Base-by-base conservation (phyloP, 768 basidiomycete species). In the Gelatoporia subvermispora region DNA sequence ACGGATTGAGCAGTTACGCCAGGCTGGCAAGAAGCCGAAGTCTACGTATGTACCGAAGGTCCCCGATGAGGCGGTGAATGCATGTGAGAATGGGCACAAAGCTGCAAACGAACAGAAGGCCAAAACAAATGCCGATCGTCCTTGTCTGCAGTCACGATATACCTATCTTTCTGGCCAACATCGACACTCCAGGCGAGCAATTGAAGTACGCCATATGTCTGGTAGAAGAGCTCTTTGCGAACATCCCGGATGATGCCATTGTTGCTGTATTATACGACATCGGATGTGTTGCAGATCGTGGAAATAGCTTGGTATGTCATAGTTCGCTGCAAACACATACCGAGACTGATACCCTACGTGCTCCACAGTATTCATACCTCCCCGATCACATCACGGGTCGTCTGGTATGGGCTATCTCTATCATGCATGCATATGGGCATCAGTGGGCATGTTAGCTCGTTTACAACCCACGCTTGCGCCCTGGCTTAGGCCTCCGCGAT, bases 141-240 rank as follows among this genome's bases (percentile, higher is more conserved):
- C 52, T 73, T 0, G 66, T 70, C 0, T 74, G 72, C 51, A 49
- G 62, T 0, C 72, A 73, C 35, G 64, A 71, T 36, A 64, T 69
- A 8, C 64, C 65, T 0, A 45, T 73, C 0, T 67, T 68, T 20
- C 49, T 72, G 1, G 65, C 66, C 17, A 72, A 76, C 43, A 71
- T 76, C n/a, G 64, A 68, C 48, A 59, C 68, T 1, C 60, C 68
- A 11, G 67, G 72, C 3, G 65, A 73, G 46, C 55, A 70, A 49
- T 67, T 72, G 43, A 64, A 71, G 20, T 73, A 67, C 50, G 59
- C 63, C 18, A 55, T 74, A 3, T 57, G 68, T 0, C 56, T 72
- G 0, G 50, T 74, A 5, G 48, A 66, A 24, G 51, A 65, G 22
- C 48, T 72, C 1, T 64, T 61, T 38, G 46, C 43, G 0, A 42